Base-by-base conservation (phyloP, 805 yeast genomes). In the Candida montana region DNA sequence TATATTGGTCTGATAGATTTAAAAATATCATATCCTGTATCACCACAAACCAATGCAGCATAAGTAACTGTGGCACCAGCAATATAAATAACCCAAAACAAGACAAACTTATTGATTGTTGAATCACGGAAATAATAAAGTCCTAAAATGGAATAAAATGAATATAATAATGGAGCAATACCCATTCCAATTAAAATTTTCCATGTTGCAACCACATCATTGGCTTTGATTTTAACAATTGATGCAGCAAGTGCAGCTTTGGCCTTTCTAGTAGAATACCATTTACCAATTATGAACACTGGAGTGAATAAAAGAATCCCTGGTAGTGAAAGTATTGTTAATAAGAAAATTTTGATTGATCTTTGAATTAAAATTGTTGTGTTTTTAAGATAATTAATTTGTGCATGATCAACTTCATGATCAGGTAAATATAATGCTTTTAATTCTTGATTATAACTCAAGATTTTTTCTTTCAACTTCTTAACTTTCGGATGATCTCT, bases 161-260 rank as follows among this genome's bases (percentile, higher is more conserved):
- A 77, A 67, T 91, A 93, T 23, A 93, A 67, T 32, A 87, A 60
- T 3, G 99, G 99, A 0, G 97, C 95, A 40, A 87, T 65, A 5
- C 91, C 95, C 75, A 93, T 75, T 27, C 90, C 80, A 31, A 91
- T 88, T 48, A 93, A 69, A 35, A 93, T 82, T 63, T 93, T 93
- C 99, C 99, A 93, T 2, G 98, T 90, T 2, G 98, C 98, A 45
- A 93, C 76, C 20, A 93, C 97, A 62, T 93, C 99, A 43, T 80
- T 83, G 15, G 95, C 99, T 56, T 81, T 80, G 46, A 93, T 81
- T 60, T 93, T 93, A 18, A 93, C 99, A 0, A 89, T 74, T 0
- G 97, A 89, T 7, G 75, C 81, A 10, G 89, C 90, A 46, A 93
- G 69, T 0, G 98, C 99, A 35, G 77, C 74, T 43, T 64, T 69